phyloP scores from a whole-genome alignment of 768 basidiomycete genomes.

The Boletus eberwhitei region DNA sequence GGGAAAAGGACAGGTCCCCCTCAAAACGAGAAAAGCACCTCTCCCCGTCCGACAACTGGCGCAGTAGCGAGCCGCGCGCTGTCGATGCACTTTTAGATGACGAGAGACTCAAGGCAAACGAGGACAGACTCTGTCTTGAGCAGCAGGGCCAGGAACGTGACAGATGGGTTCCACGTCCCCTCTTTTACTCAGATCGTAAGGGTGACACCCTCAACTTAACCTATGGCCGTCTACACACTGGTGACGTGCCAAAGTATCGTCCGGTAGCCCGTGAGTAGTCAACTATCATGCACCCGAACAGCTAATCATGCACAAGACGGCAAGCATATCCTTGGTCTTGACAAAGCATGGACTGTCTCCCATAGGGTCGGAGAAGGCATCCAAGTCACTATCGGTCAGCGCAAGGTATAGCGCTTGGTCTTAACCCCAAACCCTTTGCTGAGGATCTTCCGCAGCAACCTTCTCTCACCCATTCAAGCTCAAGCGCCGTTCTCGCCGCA shows the following conservation, averaged over 20 bases:
- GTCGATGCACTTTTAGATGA: slow-evolving; percentile 23
- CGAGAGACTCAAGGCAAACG: slow-evolving; percentile 32
- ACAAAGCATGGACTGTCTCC: slow-evolving; percentile 46
- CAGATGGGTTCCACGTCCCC: slow-evolving; percentile 27
- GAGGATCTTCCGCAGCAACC: slow-evolving; percentile 35
- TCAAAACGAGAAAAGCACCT: slow-evolving; percentile 31
- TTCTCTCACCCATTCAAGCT: slow-evolving; percentile 54
- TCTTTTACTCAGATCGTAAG: slow-evolving; percentile 63
- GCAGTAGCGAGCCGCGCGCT: slow-evolving; percentile 11
- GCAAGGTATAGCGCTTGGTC: slow-evolving; percentile 36
- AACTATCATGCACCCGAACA: slow-evolving; percentile 22
- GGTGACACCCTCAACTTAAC: slow-evolving; percentile 65
- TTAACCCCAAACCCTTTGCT: slow-evolving; percentile 1
- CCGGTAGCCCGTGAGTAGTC: slow-evolving; percentile 51
- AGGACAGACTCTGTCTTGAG: slow-evolving; percentile 31
- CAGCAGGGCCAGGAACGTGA: slow-evolving; percentile 18
- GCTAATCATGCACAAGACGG: slow-evolving; percentile 48
- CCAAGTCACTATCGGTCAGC: slow-evolving; percentile 48
- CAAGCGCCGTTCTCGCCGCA: slow-evolving; percentile 51
- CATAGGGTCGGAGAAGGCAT: slow-evolving; percentile 58
- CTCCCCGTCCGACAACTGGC: slow-evolving; percentile 27
- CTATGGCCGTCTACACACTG: slow-evolving; percentile 61
- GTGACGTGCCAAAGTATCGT: slow-evolving; percentile 66
- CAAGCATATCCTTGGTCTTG: slow-evolving; percentile 61
- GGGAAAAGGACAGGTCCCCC: slow-evolving; percentile 29